Evolutionary conservation across 192 early-diverging fungal genomes (phyloP), one percentile per base, ranked within the genome.

Genomic region (Coemansia brasiliensis): DNA sequence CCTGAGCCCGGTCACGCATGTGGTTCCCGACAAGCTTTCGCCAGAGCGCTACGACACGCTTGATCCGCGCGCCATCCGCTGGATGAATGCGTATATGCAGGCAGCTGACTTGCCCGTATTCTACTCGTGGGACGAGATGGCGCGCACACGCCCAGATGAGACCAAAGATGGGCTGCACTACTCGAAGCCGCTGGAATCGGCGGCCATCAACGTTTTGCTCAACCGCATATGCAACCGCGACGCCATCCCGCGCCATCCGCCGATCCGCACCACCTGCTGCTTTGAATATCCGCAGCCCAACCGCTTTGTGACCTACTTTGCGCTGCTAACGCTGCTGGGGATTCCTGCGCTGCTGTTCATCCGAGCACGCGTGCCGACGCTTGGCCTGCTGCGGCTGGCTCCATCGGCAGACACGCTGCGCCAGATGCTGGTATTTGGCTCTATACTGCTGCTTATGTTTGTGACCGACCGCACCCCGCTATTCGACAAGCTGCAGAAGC

Each of bases 131-230:
- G 67, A 68, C 25, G 43, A 51, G 16, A 83, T 85, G 69, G 45
- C 74, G 9, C 50, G 60, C 16, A 69, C 66, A 16, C 69, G 70
- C 4, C 40, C 58, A 2, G 61, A 46, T 5, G 64, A 68, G 46
- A 87, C 89, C 10, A 32, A 51, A 6, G 91, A 92, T 59, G 91
- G 91, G 3, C 63, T 92, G 42, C 91, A 92, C 65, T 92, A 82
- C 69, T 63, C 69, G 13, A 41, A 56, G 3, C 35, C 40, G 21
- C 57, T 91, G 32, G 73, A 82, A 57, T 37, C 56, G 2, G 63
- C 67, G 5, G 84, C 87, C 32, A 66, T 85, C 11, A 65, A 82
- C 25, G 45, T 89, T 43, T 57, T 86, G 13, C 76, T 89, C 8
- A 89, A 91, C 70, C 82, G 69, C 52, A 57, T 79, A 32, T 90